Evolutionary conservation across 257 asterid genomes (phyloP), one percentile per base, ranked within the genome.

Genomic region (Verbascum thapsus): DNA sequence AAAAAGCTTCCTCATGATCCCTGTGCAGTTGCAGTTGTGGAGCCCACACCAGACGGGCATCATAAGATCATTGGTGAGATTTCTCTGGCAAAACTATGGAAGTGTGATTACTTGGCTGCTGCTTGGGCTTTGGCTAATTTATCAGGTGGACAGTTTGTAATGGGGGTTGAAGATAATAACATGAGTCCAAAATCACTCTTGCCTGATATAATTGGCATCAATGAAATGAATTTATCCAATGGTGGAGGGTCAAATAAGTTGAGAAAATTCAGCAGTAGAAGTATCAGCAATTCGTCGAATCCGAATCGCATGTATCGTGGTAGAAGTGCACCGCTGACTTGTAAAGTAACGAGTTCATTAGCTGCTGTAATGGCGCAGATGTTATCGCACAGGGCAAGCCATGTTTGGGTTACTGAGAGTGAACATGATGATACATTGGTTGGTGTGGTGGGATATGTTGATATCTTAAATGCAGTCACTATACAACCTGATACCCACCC

Each of bases 301-400:
- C 66, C 88, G 3, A 78, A 61, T 61, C 87, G 89, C 78, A 75
- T 94, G 95, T 94, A 85, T 50, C 83, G 99, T 2, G 96, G 99
- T 16, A 82, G 99, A 72, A 85, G 90, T 19, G 87, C 97, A 0
- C 99, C 99, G 1, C 70, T 94, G 77, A 94, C 95, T 2, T 94
- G 99, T 70, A 90, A 80, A 74, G 80, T 49, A 1, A 82, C 94
- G 16, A 87, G 90, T 44, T 85, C 99, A 2, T 59, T 94, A 70
- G 99, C 99, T 0, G 99, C 99, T 0, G 96, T 94, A 0, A 94
- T 90, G 99, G 97, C 97, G 4, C 99, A 94, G 82, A 87, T 94
- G 95, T 54, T 94, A 75, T 94, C 99, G 2, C 99, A 94, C 68
- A 78, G 99, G 12, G 96, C 97, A 2, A 85, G 85, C 6, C 95